Conservation (phyloP, 768 basidiomycete genomes). For the Postia placenta region DNA sequence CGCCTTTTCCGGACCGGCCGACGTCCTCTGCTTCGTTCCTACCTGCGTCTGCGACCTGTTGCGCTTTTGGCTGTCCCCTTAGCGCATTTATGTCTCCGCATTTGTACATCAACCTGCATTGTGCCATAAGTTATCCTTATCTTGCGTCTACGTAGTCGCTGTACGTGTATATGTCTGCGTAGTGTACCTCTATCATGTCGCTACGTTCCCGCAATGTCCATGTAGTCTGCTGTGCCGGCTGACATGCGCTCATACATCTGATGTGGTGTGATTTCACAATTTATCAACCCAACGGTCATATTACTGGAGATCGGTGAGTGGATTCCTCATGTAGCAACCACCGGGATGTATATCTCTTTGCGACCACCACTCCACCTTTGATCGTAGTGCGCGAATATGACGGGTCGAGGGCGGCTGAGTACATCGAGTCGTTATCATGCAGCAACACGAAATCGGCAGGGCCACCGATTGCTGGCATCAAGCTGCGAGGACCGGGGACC, state of each 20-base stretch:
- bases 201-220: too few relatives aligned
- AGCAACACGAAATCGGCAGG: conserved; percentile 56
- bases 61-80: too few relatives aligned
- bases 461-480: conserved; percentile 24
- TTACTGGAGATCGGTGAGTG: not conserved
- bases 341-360: conserved; percentile 27
- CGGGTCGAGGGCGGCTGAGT: conserved; percentile 45
- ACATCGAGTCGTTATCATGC: conserved; percentile 39
- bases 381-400: conserved; percentile 46
- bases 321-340: conserved; percentile 28
- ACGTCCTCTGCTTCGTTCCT: not conserved
- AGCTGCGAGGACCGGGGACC: conserved; percentile 12
- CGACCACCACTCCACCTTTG: conserved; percentile 38
- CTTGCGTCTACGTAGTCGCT: too few relatives aligned
- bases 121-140: too few relatives aligned
- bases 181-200: too few relatives aligned
- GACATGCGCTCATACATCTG: too few relatives aligned
- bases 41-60: not conserved
- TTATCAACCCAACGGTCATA: too few relatives aligned
- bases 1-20: not conserved
- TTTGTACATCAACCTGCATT: too few relatives aligned
- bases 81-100: too few relatives aligned
- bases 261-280: too few relatives aligned
- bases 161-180: too few relatives aligned
- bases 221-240: too few relatives aligned